Evolutionary conservation across 2,329 filamentous ascomycete species (phyloP), one percentile per base, ranked within the genome.

Genomic region (Sclerotinia spermophila): DNA sequence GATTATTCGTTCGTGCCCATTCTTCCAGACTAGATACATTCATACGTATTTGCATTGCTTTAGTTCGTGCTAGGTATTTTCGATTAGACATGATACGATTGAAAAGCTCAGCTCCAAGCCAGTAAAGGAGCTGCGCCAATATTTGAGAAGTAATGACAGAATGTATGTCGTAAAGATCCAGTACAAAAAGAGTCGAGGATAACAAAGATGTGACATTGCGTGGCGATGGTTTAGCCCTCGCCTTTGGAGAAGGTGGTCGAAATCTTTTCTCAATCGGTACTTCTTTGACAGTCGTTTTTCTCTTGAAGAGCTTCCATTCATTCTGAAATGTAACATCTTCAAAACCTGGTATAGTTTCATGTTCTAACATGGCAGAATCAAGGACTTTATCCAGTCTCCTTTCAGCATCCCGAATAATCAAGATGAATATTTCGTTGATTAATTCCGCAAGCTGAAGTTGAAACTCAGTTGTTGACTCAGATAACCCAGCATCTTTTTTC

Each of bases 31-130:
- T 91, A 0, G 96, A 98, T 10, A 99, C 89, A 79, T 99, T 99
- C 94, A 99, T 98, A 75, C 96, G 92, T 76, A 99, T 98, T 80
- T 99, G 96, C 96, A 99, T 99, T 5, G 96, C 96, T 81, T 99
- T 99, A 27, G 96, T 99, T 68, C 96, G 88, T 8, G 96, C 95
- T 15, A 99, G 85, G 78, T 97, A 99, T 79, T 95, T 94, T 74
- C 93, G 89, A 78, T 96, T 97, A 42, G 92, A 95, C 92, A 99
- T 97, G 80, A 99, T 92, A 71, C 95, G 91, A 81, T 99, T 99
- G 83, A 99, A 99, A 13, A 98, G 87, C 81, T 99, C 96, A 0
- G 95, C 93, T 10, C 94, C 92, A 24, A 99, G 86, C 96, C 96
- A 99, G 82, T 97, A 99, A 59, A 98, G 86, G 2, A 99, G 85